Base-by-base conservation (phyloP, 345 rosid species). In the Pelargonium nanum region DNA sequence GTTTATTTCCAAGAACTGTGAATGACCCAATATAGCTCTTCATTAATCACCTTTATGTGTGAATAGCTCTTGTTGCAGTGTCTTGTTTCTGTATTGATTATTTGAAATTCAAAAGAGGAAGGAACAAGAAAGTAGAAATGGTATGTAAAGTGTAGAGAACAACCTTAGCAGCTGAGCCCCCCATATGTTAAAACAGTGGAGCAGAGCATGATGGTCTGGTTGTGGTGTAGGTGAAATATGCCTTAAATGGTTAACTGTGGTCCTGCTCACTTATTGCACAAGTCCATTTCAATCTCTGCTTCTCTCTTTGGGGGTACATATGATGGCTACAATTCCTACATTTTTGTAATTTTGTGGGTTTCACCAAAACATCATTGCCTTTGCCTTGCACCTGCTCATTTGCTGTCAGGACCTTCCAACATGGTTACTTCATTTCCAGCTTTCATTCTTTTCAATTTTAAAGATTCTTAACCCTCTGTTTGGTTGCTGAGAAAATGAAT, bases 191-290 rank as follows among this genome's bases (percentile, higher is more conserved):
- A 2, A 28, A 28, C 32, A 28, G 7, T 7, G 7, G 3, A 2
- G 32, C 7, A 15, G 24, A 0, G 55, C 0, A 48, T 3, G 17
- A 34, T 19, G 50, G 51, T 34, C 51, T 40, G 53, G 8, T 19
- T 58, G 21, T 54, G 58, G 26, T 55, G 67, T 13, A 21, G 21
- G 30, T 62, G 59, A 59, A 21, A 30, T 7, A 21, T 28, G 24
- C 17, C 8, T 30, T 62, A 17, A 23, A 26, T 55, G 58, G 58
- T 25, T 13, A 40, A 40, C 15, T 40, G 48, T 40, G 48, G 48
- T 40, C 48, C 48, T 40, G 48, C 48, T 2, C 15, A 8, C 15
- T 40, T 40, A 40, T 12, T 9, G 48, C 48, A 40, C 48, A 40
- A 40, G 48, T 40, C 48, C 48, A 34, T 34, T 34, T 34, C 45